Conservation (phyloP, 176 grass and related monocot genomes). For the Phoenix roebelenii region DNA sequence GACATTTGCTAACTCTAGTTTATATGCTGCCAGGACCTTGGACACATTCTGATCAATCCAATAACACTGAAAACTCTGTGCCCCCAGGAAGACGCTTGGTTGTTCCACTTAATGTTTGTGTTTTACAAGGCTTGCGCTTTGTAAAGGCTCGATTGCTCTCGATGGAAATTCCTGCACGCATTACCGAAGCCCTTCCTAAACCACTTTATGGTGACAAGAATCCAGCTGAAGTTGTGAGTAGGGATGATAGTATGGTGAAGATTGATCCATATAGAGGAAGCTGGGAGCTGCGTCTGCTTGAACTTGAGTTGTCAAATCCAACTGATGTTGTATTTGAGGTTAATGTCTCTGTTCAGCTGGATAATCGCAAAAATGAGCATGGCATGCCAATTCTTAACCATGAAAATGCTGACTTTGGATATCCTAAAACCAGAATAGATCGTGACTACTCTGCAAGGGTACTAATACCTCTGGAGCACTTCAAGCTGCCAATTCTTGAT, state of each 20-base stretch:
- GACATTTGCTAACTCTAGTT: neutral
- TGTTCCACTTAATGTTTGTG: conserved; percentile 88
- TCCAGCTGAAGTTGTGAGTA: conserved; percentile 27
- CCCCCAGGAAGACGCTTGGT: conserved; percentile 77
- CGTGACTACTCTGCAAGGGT: conserved; percentile 92
- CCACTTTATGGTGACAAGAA: conserved; percentile 24
- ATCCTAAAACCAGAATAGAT: conserved; percentile 86
- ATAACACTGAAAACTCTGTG: conserved; percentile 27
- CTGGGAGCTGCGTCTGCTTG: conserved; percentile 81
- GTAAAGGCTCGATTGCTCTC: conserved; percentile 77
- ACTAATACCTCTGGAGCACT: conserved; percentile 87
- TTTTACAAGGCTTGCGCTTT: conserved; percentile 80
- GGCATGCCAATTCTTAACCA: conserved; percentile 14
- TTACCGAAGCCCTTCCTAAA: conserved; percentile 37
- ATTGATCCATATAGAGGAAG: conserved; percentile 88
- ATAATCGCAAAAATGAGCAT: conserved; percentile 31
- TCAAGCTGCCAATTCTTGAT: conserved; percentile 95
- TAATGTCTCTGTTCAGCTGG: conserved; percentile 66
- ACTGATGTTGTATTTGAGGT: conserved; percentile 97
- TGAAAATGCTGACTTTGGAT: conserved; percentile 30
- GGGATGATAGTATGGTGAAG: conserved; percentile 46
- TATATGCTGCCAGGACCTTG: conserved; percentile 47
- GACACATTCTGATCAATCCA: conserved; percentile 19
- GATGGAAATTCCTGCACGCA: conserved; percentile 87
- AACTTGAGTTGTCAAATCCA: conserved; percentile 90